These are phyloP conservation scores for Sonneratia caseolaris DNA, from an alignment of 345 rosid genomes.

Conservation along the genomic window DNA sequence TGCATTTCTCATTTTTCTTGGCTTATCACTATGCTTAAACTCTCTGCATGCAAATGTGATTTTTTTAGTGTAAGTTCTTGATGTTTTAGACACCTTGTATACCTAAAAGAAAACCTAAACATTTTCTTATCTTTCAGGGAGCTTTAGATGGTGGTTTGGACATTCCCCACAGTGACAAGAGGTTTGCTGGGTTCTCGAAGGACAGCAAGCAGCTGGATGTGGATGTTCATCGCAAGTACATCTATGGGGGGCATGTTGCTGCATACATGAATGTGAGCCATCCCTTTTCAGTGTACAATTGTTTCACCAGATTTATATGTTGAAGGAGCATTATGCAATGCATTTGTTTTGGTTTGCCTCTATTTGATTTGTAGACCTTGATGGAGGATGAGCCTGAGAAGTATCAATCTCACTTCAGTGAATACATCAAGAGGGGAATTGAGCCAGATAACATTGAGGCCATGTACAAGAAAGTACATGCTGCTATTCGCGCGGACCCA, in stretches of 20 bases:
- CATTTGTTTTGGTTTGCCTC: not conserved
- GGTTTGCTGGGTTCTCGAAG: slow-evolving; percentile 76
- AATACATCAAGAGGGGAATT: slow-evolving; percentile 46
- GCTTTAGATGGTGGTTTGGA: slow-evolving; percentile 88
- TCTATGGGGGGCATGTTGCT: slow-evolving; percentile 70
- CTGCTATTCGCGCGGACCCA: slow-evolving; percentile 72
- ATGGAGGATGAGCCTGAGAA: slow-evolving; percentile 65
- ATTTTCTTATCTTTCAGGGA: slow-evolving; percentile 31
- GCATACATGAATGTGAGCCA: slow-evolving; percentile 63
- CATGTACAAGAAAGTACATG: slow-evolving; percentile 64
- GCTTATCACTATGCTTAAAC: not conserved
- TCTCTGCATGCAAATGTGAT: too few relatives aligned
- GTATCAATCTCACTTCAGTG: slow-evolving; percentile 61
- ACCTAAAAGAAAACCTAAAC: not conserved
- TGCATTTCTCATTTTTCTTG: not conserved
- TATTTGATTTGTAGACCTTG: slow-evolving; percentile 22
- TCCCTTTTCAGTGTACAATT: not conserved
- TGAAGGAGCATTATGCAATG: not conserved
- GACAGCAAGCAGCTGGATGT: slow-evolving; percentile 68
- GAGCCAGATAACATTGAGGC: slow-evolving; percentile 49
- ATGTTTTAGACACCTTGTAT: not conserved
- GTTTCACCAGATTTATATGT: not conserved
- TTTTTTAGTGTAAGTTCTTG: too few relatives aligned
- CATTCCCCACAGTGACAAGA: slow-evolving; percentile 82
- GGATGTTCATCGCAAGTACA: slow-evolving; percentile 70